These are phyloP conservation scores for Melampsora abietis-canadensis DNA, from an alignment of 1,284 basidiomycete species.

Conservation along the genomic window DNA sequence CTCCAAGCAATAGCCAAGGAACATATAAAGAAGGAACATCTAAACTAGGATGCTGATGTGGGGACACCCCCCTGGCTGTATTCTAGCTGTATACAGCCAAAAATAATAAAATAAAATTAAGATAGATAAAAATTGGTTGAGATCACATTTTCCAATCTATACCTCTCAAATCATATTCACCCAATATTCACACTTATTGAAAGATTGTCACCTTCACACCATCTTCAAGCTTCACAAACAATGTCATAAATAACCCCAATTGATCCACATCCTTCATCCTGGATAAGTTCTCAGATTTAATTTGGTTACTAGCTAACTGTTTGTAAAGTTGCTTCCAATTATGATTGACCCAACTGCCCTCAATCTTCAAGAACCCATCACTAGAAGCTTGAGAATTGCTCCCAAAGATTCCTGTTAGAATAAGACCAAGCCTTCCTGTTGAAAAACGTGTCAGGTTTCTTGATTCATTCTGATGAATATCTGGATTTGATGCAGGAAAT, in stretches of 20 bases:
- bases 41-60: slow-evolving; percentile 51
- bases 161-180: no score
- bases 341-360: slow-evolving; percentile 67
- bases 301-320: slow-evolving; percentile 74
- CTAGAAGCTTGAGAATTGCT: slow-evolving; percentile 72
- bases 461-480: slow-evolving; percentile 51
- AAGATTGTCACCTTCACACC: no score
- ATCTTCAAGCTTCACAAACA: no score
- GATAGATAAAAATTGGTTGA: no score
- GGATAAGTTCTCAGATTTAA: no score
- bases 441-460: slow-evolving; percentile 61
- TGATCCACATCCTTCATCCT: slow-evolving; percentile 65
- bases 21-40: slow-evolving; percentile 59
- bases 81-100: slow-evolving; percentile 45
- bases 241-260: no score
- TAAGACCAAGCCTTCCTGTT: slow-evolving; percentile 49
- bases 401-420: slow-evolving; percentile 64
- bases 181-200: no score
- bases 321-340: slow-evolving; percentile 75
- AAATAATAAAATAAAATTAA: no score
- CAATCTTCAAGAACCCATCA: slow-evolving; percentile 59
- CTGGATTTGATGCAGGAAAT: no score
- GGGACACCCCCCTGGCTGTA: no score
- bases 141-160: no score
- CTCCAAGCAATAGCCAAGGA: no score